Base-by-base conservation (phyloP, 805 yeast genomes). In the Wickerhamiella hasegawae region DNA sequence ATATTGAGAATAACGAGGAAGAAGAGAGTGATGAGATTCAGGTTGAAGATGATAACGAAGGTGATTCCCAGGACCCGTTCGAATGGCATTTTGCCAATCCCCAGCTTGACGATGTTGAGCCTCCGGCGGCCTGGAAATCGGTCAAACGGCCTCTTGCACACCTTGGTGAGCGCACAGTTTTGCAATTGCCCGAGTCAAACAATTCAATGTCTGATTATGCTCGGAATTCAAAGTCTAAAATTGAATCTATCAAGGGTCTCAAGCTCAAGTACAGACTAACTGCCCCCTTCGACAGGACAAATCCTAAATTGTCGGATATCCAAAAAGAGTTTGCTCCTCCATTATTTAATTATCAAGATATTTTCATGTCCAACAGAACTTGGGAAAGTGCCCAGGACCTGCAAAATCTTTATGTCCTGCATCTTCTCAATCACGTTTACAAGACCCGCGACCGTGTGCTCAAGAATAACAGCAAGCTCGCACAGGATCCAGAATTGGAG, bases 381-480 rank as follows among this genome's bases (percentile, higher is more conserved):
- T 63, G 60, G 51, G 59, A 63, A n/a, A 70, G 71, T 40, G 66
- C 63, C 12, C 45, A 57, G 2, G 60, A 61, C 28, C 70, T 84
- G 48, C 71, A 74, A 48, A 71, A 70, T 40, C 53, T 80, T 24
- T 80, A 80, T 54, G 52, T 66, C 0, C 50, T 80, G 40, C 98
- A 87, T 58, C 67, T 69, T 4, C 53, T 84, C 36, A 87, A 90
- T 48, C 98, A 87, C 54, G 58, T 90, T 22, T 70, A 63, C 58
- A 84, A 85, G 56, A 82, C 96, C 0, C 68, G 95, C 49, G 96
- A 84, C 54, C 60, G 74, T n/a, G 69, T 87, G 14, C 47, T 87
- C 45, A 79, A 78, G 51, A 76, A 90, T 58, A 83, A 76, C 45
- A 68, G 69, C 33, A 72, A 71, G 45, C 44, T 75, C 16, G 45